phyloP scores from a whole-genome alignment of 2,329 filamentous ascomycete genomes.

The Teratosphaeria epicoccoides region DNA sequence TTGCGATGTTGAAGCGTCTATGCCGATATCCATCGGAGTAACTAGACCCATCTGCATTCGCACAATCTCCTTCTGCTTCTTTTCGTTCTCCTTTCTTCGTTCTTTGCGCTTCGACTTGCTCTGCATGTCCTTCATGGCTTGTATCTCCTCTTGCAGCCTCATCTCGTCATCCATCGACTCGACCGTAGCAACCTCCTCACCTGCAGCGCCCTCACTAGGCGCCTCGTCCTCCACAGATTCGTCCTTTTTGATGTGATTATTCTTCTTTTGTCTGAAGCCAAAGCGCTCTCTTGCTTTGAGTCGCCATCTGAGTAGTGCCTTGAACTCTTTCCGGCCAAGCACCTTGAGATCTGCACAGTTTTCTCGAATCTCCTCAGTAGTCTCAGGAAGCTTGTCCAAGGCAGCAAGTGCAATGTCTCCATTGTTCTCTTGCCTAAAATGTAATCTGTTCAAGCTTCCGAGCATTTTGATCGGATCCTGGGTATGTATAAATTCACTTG shows the following conservation, averaged over 20 bases:
- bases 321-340: slow-evolving; percentile 88
- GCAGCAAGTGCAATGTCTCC: slow-evolving; percentile 76
- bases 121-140: slow-evolving; percentile 71
- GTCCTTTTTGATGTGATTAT: slow-evolving; percentile 7
- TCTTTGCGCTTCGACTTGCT: slow-evolving; percentile 69
- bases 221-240: slow-evolving; percentile 24
- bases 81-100: slow-evolving; percentile 78
- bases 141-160: slow-evolving; percentile 76
- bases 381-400: slow-evolving; percentile 74
- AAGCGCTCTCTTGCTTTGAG: slow-evolving; percentile 83
- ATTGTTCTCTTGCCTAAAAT: slow-evolving; percentile 66
- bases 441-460: slow-evolving; percentile 71
- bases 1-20: slow-evolving; percentile 55
- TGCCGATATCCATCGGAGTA: slow-evolving; percentile 87
- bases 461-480: slow-evolving; percentile 87
- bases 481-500: slow-evolving; percentile 89
- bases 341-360: slow-evolving; percentile 81
- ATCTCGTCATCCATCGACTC: slow-evolving; percentile 92
- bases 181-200: slow-evolving; percentile 63
- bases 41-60: slow-evolving; percentile 97
- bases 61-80: slow-evolving; percentile 88
- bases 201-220: slow-evolving; percentile 28
- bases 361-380: slow-evolving; percentile 66
- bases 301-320: slow-evolving; percentile 78
- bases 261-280: slow-evolving; percentile 69